Evolutionary conservation across 768 basidiomycete species (phyloP).

Genomic region (Rhizopogon roseolus): DNA sequence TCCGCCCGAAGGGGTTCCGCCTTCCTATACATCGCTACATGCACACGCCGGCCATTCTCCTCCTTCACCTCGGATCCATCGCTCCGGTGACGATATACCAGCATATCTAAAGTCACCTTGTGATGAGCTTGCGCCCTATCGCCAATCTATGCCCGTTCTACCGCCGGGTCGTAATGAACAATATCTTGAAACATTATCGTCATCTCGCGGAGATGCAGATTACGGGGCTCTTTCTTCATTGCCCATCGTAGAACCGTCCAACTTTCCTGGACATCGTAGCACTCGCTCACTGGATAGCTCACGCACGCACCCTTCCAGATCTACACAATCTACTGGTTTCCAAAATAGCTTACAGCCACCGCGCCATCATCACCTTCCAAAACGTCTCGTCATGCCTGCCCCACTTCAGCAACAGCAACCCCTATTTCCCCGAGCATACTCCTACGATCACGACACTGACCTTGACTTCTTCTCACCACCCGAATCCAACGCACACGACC

Average conservation of each 20-base stretch:
- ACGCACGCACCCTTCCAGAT: background rate
- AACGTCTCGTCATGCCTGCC: conserved; percentile 69
- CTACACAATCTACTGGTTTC: conserved; percentile 3
- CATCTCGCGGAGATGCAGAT: conserved; percentile 5
- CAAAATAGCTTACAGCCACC: conserved; percentile 10
- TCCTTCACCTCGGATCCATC: conserved; percentile 12
- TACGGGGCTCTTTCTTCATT: conserved; percentile 2
- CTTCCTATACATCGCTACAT: background rate
- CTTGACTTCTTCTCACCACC: conserved; percentile 4
- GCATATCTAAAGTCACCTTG: conserved; percentile 2
- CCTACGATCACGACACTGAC: conserved; percentile 1
- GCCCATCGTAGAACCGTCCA: background rate
- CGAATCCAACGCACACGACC: conserved; percentile 2
- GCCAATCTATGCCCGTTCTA: conserved; percentile 9
- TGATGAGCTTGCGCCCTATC: conserved; percentile 11
- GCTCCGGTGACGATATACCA: conserved; percentile 7
- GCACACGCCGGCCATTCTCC: conserved; percentile 4
- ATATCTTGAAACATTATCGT: conserved; percentile 5
- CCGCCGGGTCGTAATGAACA: conserved; percentile 20
- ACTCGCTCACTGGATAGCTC: conserved; percentile 8
- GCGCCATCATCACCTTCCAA: conserved; percentile 44
- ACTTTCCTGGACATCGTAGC: conserved; percentile 7
- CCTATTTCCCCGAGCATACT: conserved; percentile 5
- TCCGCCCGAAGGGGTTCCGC: background rate
- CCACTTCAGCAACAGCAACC: conserved; percentile 42